Conservation (phyloP, 495 filamentous ascomycete genomes). For the Extremus antarcticus region DNA sequence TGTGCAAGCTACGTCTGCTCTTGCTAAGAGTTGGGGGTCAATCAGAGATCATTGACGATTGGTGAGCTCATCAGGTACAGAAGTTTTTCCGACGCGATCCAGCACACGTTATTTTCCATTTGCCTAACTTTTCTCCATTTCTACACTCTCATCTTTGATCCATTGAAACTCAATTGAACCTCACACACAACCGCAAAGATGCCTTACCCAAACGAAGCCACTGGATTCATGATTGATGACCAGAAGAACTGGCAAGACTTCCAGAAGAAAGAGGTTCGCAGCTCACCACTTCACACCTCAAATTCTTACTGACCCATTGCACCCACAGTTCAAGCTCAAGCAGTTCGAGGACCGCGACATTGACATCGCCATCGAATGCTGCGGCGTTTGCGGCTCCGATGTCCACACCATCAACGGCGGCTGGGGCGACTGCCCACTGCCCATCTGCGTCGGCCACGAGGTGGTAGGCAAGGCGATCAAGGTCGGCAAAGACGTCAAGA, state of each 20-base stretch:
- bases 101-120: not conserved
- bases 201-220: constrained; percentile 67
- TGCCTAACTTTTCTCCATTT: not conserved
- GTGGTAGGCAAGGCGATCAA: constrained; percentile 55
- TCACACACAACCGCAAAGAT: constrained; percentile 34
- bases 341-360: constrained; percentile 64
- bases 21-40: not conserved
- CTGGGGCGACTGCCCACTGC: constrained; percentile 58
- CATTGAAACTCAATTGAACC: not conserved
- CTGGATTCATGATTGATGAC: constrained; percentile 60
- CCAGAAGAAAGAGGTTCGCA: constrained; percentile 50
- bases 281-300: constrained; percentile 3
- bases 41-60: not conserved
- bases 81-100: not conserved
- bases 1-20: not conserved
- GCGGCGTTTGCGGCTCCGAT: constrained; percentile 71
- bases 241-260: constrained; percentile 50
- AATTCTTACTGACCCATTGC: not conserved
- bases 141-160: not conserved
- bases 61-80: not conserved
- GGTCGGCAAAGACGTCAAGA: constrained; percentile 55
- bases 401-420: constrained; percentile 68
- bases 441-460: constrained; percentile 67
- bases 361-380: constrained; percentile 61
- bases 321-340: constrained; percentile 60